Percentiles rank a stretch among this genome's conserved stretches.
Evolutionary conservation across 2,329 filamentous ascomycete species (phyloP).

Genomic region (Cladorrhinum sp.): DNA sequence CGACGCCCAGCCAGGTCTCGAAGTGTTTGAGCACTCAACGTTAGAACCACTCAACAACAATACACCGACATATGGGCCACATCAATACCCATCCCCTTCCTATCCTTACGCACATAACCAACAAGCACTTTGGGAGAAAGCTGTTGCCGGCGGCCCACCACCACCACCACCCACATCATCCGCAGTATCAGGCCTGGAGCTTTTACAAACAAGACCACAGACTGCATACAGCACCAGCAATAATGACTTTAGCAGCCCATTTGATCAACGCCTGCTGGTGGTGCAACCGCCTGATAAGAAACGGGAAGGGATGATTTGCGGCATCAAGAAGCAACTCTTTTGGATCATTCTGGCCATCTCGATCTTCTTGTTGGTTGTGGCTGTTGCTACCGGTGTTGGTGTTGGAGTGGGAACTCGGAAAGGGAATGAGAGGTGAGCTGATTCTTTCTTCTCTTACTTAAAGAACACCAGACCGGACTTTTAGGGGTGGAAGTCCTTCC

Average conservation of each 20-base stretch:
- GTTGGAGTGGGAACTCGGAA: slow-evolving; percentile 30
- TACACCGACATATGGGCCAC: slow-evolving; percentile 8
- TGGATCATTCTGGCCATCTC: slow-evolving; percentile 32
- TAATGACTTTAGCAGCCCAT: slow-evolving; percentile 12
- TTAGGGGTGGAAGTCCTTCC: not conserved
- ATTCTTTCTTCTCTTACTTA: not conserved
- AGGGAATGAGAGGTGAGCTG: slow-evolving; percentile 13
- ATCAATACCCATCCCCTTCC: not conserved
- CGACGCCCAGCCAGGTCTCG: slow-evolving; percentile 15
- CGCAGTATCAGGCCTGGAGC: not conserved
- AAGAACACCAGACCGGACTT: too few relatives aligned
- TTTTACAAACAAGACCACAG: not conserved
- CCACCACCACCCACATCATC: not conserved
- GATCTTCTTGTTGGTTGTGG: slow-evolving; percentile 31
- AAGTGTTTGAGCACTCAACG: slow-evolving; percentile 17
- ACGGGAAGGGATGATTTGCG: slow-evolving; percentile 28
- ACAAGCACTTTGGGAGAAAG: slow-evolving; percentile 2
- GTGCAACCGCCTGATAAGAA: not conserved
- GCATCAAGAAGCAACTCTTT: slow-evolving; percentile 30
- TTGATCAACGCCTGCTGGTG: slow-evolving; percentile 11
- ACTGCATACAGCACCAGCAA: slow-evolving; percentile 4
- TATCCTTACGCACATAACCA: not conserved
- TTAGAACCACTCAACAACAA: slow-evolving; percentile 10
- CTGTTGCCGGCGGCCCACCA: not conserved
- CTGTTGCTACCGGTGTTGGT: slow-evolving; percentile 33